These are phyloP conservation scores for Pseudogymnoascus sp. DNA, from an alignment of 2,329 filamentous ascomycete genomes.

Conservation along the genomic window DNA sequence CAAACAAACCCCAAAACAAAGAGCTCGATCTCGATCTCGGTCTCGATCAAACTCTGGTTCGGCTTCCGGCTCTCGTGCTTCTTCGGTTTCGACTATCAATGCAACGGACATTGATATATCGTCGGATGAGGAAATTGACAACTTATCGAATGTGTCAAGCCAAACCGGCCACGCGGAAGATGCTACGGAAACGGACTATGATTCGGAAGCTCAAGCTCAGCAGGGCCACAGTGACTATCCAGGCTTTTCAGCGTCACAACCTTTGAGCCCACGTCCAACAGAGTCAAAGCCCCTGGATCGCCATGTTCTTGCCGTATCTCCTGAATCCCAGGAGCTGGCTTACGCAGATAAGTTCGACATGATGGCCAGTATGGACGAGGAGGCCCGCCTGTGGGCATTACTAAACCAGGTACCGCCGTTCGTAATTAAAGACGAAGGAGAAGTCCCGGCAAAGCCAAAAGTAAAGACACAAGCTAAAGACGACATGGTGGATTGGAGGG, in stretches of 20 bases:
- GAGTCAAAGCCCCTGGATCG: background rate
- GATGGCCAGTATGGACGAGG: constrained; percentile 21
- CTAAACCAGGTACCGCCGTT: constrained; percentile 23
- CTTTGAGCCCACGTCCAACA: background rate
- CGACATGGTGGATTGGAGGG: constrained; percentile 22
- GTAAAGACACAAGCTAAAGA: background rate
- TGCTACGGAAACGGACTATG: background rate
- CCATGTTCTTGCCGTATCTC: background rate
- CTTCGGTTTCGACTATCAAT: background rate
- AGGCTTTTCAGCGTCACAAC: background rate
- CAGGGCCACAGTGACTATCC: background rate
- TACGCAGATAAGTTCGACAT: constrained; percentile 24
- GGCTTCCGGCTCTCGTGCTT: background rate
- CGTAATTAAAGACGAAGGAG: constrained; percentile 16
- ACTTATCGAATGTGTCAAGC: background rate
- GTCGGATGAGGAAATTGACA: background rate
- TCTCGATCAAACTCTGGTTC: constrained; percentile 23
- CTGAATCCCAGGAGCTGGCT: background rate
- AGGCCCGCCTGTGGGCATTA: constrained; percentile 24
- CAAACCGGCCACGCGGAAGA: constrained; percentile 11
- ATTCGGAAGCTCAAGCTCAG: background rate
- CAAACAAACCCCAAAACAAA: constrained; percentile 5
- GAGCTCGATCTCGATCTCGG: constrained; percentile 16
- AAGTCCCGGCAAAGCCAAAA: background rate
- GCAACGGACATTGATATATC: constrained; percentile 7